Conservation (phyloP, 2,329 filamentous ascomycete genomes). For the Colletotrichum filicis region DNA sequence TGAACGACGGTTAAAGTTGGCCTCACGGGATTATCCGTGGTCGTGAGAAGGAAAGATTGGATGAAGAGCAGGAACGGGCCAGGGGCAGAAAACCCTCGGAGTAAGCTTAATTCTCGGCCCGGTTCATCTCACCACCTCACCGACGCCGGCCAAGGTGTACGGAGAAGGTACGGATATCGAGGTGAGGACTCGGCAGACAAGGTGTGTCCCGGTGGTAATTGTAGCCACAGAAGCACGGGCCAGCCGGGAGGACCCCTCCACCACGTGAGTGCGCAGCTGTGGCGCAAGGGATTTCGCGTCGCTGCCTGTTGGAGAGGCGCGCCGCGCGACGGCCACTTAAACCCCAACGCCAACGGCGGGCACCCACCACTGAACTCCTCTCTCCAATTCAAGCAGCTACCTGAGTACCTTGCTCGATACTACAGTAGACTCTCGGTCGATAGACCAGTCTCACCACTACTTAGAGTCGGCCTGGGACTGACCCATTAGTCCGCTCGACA, state of each 20-base stretch:
- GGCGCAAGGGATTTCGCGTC: conserved; percentile 14
- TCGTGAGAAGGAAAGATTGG: not conserved
- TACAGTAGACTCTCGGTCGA: not conserved
- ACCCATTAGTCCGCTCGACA: not conserved
- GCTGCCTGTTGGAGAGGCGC: conserved; percentile 12
- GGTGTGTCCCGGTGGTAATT: not conserved
- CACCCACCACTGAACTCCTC: not conserved
- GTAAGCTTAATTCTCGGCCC: conserved; percentile 1
- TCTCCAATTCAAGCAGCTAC: not conserved
- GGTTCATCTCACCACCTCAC: not conserved
- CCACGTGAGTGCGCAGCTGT: conserved; percentile 15
- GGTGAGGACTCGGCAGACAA: not conserved
- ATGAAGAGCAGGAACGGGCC: not conserved
- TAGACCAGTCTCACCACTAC: not conserved
- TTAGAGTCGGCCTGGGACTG: not conserved
- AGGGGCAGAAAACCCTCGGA: not conserved
- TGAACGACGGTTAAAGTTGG: not conserved
- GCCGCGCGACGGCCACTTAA: conserved; percentile 23
- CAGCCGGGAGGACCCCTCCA: not conserved
- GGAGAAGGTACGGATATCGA: not conserved
- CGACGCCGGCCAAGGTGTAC: too few species aligned
- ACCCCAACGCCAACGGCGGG: not conserved
- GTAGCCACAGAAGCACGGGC: not conserved
- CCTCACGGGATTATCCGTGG: not conserved
- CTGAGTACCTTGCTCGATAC: not conserved